Evolutionary conservation across 2,329 filamentous ascomycete genomes (phyloP), one percentile per base, ranked within the genome.

Genomic region (Colletotrichum cordylinicola): DNA sequence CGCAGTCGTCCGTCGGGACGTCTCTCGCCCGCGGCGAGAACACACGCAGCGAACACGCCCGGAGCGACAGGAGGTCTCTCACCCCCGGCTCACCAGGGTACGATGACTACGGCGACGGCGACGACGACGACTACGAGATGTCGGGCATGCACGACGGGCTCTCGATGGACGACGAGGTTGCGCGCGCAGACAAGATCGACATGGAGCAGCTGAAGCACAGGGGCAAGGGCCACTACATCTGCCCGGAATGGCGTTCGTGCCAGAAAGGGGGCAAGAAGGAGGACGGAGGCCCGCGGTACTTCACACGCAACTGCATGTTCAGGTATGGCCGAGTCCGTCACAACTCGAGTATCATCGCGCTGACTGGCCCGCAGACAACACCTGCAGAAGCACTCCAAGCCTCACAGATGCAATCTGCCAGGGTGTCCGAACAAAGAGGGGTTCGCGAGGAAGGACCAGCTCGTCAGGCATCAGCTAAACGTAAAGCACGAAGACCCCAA

Each of bases 351-450:
- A 24, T 12, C 61, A 21, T 24, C 61, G 13, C 16, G 39, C 77
- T 80, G 60, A 77, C 29, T 12, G 18, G 13, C 33, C 16, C 18
- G 74, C 77, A 87, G 85, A 67, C 85, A 86, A 79, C 85, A 87
- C 77, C 84, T 84, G 73, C 86, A 87, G 79, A 87, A 87, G 62
- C 85, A 87, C 75, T 81, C 83, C 31, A 86, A 86, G 75, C 85
- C 85, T 18, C 86, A 84, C 83, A 82, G 83, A 27, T 87, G 85
- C 78, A 81, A 83, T 55, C 70, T 84, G 27, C 81, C 82, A 56
- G 83, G 85, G 10, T 87, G 85, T 52, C 85, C 85, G 15, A 87
- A 87, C 55, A 86, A 86, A 74, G 84, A 85, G 69, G 82, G 82
- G 21, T 87, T 87, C 72, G 85, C 85, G 13, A 84, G 85, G 67